A percentile compares a stretch with the other conserved stretches of the same genome.
Evolutionary conservation across 2,329 filamentous ascomycete species (phyloP).

Genomic region (Zalaria obscura): DNA sequence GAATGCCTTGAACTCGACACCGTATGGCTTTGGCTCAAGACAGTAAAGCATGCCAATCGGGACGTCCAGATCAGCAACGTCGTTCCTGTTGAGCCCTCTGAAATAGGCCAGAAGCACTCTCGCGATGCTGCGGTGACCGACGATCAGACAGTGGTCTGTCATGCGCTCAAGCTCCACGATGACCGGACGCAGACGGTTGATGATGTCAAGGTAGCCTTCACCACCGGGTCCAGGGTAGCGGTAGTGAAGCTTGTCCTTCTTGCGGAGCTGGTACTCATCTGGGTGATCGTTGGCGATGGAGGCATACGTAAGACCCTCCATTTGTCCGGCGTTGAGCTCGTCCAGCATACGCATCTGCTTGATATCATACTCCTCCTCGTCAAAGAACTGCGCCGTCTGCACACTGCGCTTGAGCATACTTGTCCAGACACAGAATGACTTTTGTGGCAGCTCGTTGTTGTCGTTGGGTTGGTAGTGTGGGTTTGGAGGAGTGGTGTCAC

Average conservation of each 20-base stretch:
- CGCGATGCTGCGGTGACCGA: constrained; percentile 84
- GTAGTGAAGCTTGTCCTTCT: constrained; percentile 82
- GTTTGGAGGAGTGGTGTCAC: constrained; percentile 89
- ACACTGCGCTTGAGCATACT: constrained; percentile 88
- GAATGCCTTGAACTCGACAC: constrained; percentile 93
- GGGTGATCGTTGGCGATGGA: constrained; percentile 70
- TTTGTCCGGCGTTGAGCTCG: constrained; percentile 81
- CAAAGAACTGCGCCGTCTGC: constrained; percentile 78
- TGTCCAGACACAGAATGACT: constrained; percentile 82
- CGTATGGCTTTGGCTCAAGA: constrained; percentile 94
- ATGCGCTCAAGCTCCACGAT: constrained; percentile 96
- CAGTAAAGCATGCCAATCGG: constrained; percentile 88
- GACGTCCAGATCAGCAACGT: constrained; percentile 89
- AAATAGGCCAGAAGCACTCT: constrained; percentile 93
- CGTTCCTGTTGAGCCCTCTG: constrained; percentile 75
- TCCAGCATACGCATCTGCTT: constrained; percentile 98
- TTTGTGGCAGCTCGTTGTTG: constrained; percentile 19
- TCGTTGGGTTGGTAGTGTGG: constrained; percentile 55
- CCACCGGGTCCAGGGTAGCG: constrained; percentile 72
- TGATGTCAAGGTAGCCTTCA: constrained; percentile 92
- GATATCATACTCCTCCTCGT: constrained; percentile 89
- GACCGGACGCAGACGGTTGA: constrained; percentile 86
- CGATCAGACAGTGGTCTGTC: constrained; percentile 84
- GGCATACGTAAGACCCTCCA: constrained; percentile 89
- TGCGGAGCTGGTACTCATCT: constrained; percentile 68